These are phyloP conservation scores for Linaria vulgaris DNA, from an alignment of 257 asterid species.

Conservation along the genomic window DNA sequence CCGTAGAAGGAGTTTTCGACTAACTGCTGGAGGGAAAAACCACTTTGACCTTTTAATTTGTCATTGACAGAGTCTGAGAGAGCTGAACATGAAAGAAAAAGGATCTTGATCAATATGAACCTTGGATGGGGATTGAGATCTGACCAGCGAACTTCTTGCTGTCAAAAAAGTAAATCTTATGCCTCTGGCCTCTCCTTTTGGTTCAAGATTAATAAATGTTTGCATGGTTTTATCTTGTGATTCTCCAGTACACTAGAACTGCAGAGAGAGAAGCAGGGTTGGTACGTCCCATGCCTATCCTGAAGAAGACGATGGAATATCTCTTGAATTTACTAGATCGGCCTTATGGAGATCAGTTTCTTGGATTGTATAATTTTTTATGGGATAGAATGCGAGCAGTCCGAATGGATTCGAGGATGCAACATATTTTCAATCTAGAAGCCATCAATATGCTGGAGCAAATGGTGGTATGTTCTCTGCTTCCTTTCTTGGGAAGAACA, in stretches of 20 bases:
- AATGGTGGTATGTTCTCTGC: conserved; percentile 76
- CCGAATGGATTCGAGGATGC: conserved; percentile 99
- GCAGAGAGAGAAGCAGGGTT: conserved; percentile 95
- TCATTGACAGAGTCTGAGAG: conserved; percentile 77
- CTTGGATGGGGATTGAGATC: conserved; percentile 93
- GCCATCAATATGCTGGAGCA: conserved; percentile 96
- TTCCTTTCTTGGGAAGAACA: neutral
- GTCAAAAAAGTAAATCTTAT: conserved; percentile 69
- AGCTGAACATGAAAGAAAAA: conserved; percentile 91
- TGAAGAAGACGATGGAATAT: conserved; percentile 82
- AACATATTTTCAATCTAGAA: conserved; percentile 79
- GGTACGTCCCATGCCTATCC: conserved; percentile 90
- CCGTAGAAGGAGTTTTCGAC: conserved; percentile 13
- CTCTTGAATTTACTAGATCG: conserved; percentile 74
- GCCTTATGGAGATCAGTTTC: conserved; percentile 78
- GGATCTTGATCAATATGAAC: conserved; percentile 98
- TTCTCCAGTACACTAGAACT: conserved; percentile 87
- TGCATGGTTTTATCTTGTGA: conserved; percentile 27
- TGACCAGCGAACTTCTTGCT: conserved; percentile 70
- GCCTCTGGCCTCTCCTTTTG: neutral
- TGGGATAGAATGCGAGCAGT: conserved; percentile 99
- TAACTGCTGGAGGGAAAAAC: conserved; percentile 18
- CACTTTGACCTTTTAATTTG: conserved; percentile 24
- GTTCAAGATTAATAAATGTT: conserved; percentile 13
- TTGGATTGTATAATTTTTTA: conserved; percentile 84